Conservation (phyloP, 2,329 filamentous ascomycete genomes). For the Alternaria hordeiaustralica region DNA sequence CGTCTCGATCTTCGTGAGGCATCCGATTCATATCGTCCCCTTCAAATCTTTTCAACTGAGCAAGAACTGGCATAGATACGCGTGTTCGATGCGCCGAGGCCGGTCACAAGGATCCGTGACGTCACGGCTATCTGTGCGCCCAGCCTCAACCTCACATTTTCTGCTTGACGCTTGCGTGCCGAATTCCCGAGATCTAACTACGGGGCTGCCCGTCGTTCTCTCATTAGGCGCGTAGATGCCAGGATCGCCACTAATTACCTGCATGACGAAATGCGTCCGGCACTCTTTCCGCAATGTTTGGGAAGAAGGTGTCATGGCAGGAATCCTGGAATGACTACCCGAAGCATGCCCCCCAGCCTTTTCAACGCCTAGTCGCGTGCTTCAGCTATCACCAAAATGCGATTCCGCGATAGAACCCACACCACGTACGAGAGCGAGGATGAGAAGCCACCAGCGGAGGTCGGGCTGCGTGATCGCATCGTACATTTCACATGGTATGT, state of each 20-base stretch:
- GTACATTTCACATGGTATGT: slow-evolving; percentile 35
- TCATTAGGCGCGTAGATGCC: neutral
- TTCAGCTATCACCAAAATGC: slow-evolving; percentile 15
- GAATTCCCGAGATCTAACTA: slow-evolving; percentile 2
- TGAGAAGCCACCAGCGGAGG: slow-evolving; percentile 22
- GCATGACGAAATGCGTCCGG: slow-evolving; percentile 13
- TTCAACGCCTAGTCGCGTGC: neutral
- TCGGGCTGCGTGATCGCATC: slow-evolving; percentile 32
- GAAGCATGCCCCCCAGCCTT: neutral
- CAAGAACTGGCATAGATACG: neutral
- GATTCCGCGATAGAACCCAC: slow-evolving; percentile 27
- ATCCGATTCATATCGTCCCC: neutral
- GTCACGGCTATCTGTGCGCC: neutral
- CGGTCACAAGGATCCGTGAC: neutral
- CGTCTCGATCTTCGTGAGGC: neutral
- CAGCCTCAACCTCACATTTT: neutral
- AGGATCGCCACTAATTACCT: neutral
- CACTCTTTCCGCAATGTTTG: neutral
- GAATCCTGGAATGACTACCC: slow-evolving; percentile 1
- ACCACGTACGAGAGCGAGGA: slow-evolving; percentile 17
- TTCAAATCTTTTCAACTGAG: neutral
- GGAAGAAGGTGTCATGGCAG: neutral
- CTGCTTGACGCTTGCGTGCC: slow-evolving; percentile 1
- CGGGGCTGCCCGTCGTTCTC: neutral
- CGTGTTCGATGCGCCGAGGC: neutral